Evolutionary conservation across 257 asterid species (phyloP).

Genomic region (Scutellaria minor): DNA sequence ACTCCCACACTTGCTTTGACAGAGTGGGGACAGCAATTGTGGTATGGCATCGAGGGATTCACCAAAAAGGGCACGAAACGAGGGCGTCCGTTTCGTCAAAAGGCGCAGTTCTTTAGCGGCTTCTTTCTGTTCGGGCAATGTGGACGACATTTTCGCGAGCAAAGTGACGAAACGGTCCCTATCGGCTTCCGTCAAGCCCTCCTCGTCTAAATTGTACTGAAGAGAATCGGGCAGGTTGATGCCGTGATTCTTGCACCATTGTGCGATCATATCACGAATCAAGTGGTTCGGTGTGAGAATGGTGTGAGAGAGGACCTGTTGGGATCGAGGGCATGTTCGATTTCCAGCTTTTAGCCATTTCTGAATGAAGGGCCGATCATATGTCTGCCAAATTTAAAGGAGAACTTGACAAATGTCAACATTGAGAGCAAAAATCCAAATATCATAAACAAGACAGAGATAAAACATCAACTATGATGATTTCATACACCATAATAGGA

Average conservation of each 20-base stretch:
- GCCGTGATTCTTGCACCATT: constrained; percentile 79
- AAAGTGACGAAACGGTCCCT: constrained; percentile 57
- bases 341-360: constrained; percentile 88
- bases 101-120: constrained; percentile 78
- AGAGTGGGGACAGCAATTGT: constrained; percentile 66
- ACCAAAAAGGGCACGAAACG: constrained; percentile 76
- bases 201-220: constrained; percentile 46
- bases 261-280: constrained; percentile 63
- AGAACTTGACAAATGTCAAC: constrained; percentile 21
- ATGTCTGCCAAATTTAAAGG: constrained; percentile 67
- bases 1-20: constrained; percentile 36
- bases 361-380: constrained; percentile 78
- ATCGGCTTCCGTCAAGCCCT: constrained; percentile 64
- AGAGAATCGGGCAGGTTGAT: constrained; percentile 57
- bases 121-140: constrained; percentile 62
- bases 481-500: not conserved
- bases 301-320: constrained; percentile 83
- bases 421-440: constrained; percentile 16
- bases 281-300: constrained; percentile 75
- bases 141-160: constrained; percentile 60
- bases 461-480: not conserved
- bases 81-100: constrained; percentile 73
- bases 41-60: constrained; percentile 64
- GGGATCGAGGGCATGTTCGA: constrained; percentile 82
- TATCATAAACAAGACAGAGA: not conserved